Evolutionary conservation across 2,329 filamentous ascomycete genomes (phyloP), one percentile per base, ranked within the genome.

Genomic region (Xylaria sp.): DNA sequence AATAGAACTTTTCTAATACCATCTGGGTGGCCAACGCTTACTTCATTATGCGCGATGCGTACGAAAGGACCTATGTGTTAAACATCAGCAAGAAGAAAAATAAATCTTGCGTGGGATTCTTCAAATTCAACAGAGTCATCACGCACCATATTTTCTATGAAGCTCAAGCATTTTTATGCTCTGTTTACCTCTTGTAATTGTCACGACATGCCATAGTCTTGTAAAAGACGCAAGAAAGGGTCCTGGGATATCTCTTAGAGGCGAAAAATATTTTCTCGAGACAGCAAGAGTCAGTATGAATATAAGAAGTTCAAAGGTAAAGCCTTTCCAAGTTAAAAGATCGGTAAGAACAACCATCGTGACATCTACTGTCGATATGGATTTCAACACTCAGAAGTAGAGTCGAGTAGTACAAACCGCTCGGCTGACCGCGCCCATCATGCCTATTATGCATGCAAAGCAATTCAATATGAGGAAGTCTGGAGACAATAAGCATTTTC

Each of bases 11-110:
- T 73, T 23, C 75, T 76, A 23, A 83, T 75, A 16, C 78, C 83
- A 67, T 82, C 78, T 1, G 81, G 80, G 69, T 84, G 79, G 60
- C 77, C 77, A 47, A 84, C 77, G 65, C 80, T 83, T 68, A 84
- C 78, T 76, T 84, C 82, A 60, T 84, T 80, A 29, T 79, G 75
- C 5, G 77, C 76, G 37, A 84, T 82, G 18, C 83, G 81, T 35
- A 84, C 80, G 71, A 84, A 84, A 37, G 78, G 72, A 1, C 79
- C 78, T 80, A 51, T 21, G 42, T 10, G 32, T 50, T 25, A 10
- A 23, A 8, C 1, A 37, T 55, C 8, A 44, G 48, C 8, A 6
- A 42, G 29, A 47, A 18, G 9, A 44, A 18, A 44, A 44, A 40
- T 4, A 18, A 2, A 6, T 8, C 3, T 23, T 37, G 9, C 16